These are phyloP conservation scores for Maudiozyma turicensis DNA, from an alignment of 805 yeast genomes.

Conservation along the genomic window DNA sequence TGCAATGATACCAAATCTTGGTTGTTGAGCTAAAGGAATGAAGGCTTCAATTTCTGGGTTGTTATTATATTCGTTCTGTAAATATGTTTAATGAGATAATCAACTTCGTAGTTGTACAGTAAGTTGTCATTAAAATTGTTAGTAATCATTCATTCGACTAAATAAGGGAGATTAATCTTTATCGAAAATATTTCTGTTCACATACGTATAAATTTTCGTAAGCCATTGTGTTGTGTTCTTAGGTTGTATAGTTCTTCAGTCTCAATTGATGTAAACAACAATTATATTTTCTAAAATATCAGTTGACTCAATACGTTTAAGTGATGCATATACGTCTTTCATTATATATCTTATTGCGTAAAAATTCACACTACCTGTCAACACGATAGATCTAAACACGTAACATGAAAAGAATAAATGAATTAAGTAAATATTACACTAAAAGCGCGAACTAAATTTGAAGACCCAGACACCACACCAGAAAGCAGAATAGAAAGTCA, in stretches of 20 bases:
- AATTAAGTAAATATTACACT: too few species aligned
- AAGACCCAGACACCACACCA: too few species aligned
- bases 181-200: background rate
- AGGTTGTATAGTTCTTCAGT: too few species aligned
- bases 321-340: background rate
- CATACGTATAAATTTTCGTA: slow-evolving; percentile 21
- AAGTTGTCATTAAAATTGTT: background rate
- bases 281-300: too few species aligned
- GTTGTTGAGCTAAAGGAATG: slow-evolving; percentile 17
- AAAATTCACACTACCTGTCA: background rate
- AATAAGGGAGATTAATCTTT: background rate
- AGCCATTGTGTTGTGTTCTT: slow-evolving; percentile 7
- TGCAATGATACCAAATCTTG: slow-evolving; percentile 16
- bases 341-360: background rate
- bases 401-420: background rate
- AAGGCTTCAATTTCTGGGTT: slow-evolving; percentile 10
- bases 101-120: background rate
- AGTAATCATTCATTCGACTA: too few species aligned
- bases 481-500: too few species aligned
- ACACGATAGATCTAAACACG: background rate
- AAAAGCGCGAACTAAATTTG: too few species aligned
- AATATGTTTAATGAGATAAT: background rate
- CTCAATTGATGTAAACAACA: too few species aligned
- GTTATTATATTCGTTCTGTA: slow-evolving; percentile 16
- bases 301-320: too few species aligned